Conservation (phyloP, 164 flowering plant species). For the Magnolia officinalis region DNA sequence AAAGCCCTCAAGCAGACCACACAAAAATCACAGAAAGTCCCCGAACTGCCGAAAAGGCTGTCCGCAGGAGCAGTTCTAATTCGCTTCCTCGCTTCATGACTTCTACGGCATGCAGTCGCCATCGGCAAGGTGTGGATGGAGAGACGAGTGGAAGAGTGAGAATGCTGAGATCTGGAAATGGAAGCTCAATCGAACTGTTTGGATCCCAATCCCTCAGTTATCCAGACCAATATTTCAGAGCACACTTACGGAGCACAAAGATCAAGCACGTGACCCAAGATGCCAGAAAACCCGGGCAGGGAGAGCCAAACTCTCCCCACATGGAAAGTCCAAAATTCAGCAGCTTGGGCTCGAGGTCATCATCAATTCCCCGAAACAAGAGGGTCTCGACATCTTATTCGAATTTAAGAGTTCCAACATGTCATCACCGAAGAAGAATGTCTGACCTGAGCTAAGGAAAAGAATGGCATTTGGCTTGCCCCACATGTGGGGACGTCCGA, state of each 20-base stretch:
- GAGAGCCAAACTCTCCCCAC: constrained; percentile 14
- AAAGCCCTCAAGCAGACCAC: constrained; percentile 20
- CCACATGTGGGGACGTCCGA: neutral
- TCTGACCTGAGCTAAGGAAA: constrained; percentile 41
- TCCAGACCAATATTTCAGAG: constrained; percentile 39
- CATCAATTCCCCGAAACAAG: constrained; percentile 32
- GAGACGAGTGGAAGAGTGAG: constrained; percentile 32
- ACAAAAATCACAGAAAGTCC: constrained; percentile 33
- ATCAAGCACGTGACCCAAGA: constrained; percentile 4
- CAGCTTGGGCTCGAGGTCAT: constrained; percentile 17
- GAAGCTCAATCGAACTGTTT: constrained; percentile 42
- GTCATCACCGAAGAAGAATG: constrained; percentile 63
- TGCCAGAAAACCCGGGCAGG: constrained; percentile 25
- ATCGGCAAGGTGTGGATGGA: constrained; percentile 42
- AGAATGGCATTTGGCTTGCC: neutral
- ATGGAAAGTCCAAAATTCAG: constrained; percentile 30
- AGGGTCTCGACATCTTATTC: constrained; percentile 37
- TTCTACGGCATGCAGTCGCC: constrained; percentile 71
- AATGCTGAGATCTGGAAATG: constrained; percentile 32
- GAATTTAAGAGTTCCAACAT: constrained; percentile 31
- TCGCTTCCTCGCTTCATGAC: constrained; percentile 78
- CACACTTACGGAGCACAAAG: constrained; percentile 28
- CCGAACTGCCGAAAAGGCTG: constrained; percentile 17
- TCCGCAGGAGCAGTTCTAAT: constrained; percentile 14
- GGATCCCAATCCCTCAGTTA: constrained; percentile 57